Evolutionary conservation across 164 flowering plant species (phyloP).

Genomic region (Stephania japonica): DNA sequence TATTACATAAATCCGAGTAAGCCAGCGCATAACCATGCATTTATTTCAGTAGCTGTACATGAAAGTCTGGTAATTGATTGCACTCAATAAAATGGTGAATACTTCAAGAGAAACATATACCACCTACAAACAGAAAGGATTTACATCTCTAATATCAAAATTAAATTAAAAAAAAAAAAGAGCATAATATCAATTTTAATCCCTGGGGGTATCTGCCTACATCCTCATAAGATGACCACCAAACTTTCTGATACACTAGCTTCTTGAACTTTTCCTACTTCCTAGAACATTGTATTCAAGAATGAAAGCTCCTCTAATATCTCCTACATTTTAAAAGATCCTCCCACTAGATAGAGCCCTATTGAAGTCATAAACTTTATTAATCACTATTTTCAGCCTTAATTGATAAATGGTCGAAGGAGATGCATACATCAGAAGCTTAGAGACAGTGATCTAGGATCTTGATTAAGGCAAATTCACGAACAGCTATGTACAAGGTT

Average conservation of each 20-base stretch:
- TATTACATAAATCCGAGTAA: background rate
- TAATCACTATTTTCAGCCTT: too few species aligned
- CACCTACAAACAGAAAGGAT: background rate
- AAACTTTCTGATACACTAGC: background rate
- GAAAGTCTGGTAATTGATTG: background rate
- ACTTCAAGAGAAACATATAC: background rate
- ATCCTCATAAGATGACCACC: background rate
- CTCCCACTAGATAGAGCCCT: too few species aligned
- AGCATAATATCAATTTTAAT: background rate
- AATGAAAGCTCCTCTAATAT: too few species aligned
- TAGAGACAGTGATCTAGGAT: too few species aligned
- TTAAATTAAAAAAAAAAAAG: background rate
- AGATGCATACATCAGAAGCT: too few species aligned
- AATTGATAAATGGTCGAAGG: too few species aligned
- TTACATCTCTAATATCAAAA: background rate
- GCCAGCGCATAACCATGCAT: background rate
- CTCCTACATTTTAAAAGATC: too few species aligned
- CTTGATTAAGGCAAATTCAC: too few species aligned
- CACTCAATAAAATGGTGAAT: background rate
- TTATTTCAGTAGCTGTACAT: background rate
- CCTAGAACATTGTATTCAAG: too few species aligned
- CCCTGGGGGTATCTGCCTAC: background rate
- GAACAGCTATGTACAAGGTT: too few species aligned
- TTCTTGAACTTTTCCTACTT: too few species aligned
- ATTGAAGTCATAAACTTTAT: too few species aligned